Base-by-base conservation (phyloP, 106 monocot genomes). In the Dioscorea dumetorum region DNA sequence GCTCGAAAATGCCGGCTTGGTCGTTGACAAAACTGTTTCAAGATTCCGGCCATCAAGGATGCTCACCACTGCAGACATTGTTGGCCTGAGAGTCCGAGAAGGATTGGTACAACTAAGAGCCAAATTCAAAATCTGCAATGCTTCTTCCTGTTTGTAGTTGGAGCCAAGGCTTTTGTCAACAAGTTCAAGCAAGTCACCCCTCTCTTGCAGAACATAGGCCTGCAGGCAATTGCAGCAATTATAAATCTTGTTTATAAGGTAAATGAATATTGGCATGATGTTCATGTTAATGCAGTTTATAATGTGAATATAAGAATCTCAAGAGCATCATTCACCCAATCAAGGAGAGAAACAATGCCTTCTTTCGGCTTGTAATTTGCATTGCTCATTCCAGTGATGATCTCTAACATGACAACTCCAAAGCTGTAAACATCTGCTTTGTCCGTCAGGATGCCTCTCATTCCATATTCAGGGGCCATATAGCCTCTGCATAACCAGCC, bases 391-490 rank as follows among this genome's bases (percentile, higher is more conserved):
- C 87, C 87, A 57, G 77, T 87, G 20, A 87, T 72, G 51, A 82
- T 77, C 50, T 87, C 87, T 22, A 87, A 57, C 2, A 54, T 49
- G 34, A 87, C 87, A 20, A 87, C 79, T 22, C 86, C 86, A 68
- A 87, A 87, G 74, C 86, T 87, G 70, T 87, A 87, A 41, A 87
- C 86, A 76, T 86, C 86, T 73, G 86, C 86, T 71, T 86, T 86
- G 15, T 76, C 76, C 33, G 79, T 86, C 41, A 87, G 64, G 65
- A 82, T 71, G 34, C 86, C 86, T 20, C 86, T 76, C 86, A 82
- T 81, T 58, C 83, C 80, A 74, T 87, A 82, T 69, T 80, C 80
- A n/a, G 84, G 84, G 49, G 84, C 84, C 84, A 85, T 85, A 31
- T 85, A 85, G 15, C 84, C 85, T 63, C 85, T 85, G 72, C 50